A percentile compares a stretch with the other conserved stretches of the same genome.
Conservation (phyloP, 805 yeast genomes). For the Ascoidea tarda region DNA sequence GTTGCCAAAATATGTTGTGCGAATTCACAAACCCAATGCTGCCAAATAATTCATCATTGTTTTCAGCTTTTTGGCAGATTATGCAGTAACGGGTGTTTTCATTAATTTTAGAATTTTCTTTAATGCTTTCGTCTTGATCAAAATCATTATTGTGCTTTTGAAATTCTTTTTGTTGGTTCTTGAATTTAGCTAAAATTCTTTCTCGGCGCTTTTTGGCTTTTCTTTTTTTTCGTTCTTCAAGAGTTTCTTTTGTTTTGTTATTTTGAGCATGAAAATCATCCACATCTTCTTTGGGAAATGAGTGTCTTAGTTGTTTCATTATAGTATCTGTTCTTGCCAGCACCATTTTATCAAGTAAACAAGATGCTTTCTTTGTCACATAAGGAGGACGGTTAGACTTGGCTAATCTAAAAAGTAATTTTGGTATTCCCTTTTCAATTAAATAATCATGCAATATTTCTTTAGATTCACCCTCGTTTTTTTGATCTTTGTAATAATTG, state of each 20-base stretch:
- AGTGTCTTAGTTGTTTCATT: neutral
- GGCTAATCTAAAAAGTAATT: conserved; percentile 11
- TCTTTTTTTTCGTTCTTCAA: conserved; percentile 48
- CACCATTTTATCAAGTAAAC: neutral
- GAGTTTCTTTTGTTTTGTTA: conserved; percentile 15
- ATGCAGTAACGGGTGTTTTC: conserved; percentile 16
- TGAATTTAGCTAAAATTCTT: conserved; percentile 64
- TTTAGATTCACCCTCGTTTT: neutral
- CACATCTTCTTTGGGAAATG: neutral
- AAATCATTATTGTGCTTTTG: conserved; percentile 33
- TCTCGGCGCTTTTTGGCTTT: conserved; percentile 57
- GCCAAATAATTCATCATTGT: conserved; percentile 58
- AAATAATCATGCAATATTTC: neutral
- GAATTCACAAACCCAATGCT: conserved; percentile 48
- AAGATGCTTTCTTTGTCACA: neutral
- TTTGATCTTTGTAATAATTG: neutral
- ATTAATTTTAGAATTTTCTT: conserved; percentile 28
- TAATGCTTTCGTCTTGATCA: conserved; percentile 11
- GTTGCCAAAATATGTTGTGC: conserved; percentile 43
- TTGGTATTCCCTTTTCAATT: neutral
- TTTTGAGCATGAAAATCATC: conserved; percentile 12
- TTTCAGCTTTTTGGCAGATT: conserved; percentile 18
- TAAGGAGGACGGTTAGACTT: conserved; percentile 63
- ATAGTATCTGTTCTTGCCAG: neutral
- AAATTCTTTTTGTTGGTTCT: conserved; percentile 67